Percentiles rank a stretch among this genome's conserved stretches.
phyloP scores from a whole-genome alignment of 495 filamentous ascomycete species.

The Penicillium subrubescens region DNA sequence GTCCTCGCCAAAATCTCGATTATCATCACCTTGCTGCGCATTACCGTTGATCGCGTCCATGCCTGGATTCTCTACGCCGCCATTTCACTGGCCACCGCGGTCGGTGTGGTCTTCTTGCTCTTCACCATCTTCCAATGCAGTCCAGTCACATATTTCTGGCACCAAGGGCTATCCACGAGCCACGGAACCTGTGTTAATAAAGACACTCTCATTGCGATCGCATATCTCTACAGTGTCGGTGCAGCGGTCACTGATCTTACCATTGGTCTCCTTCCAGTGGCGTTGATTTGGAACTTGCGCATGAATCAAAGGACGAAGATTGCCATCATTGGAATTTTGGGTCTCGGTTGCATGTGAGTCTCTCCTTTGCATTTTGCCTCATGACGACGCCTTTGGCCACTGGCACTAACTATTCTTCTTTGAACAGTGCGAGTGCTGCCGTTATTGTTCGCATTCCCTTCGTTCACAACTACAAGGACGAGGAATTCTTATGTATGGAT shows the following conservation, averaged over 20 bases:
- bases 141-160: slow-evolving; percentile 40
- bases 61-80: slow-evolving; percentile 34
- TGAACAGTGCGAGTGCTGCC: slow-evolving; percentile 33
- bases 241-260: slow-evolving; percentile 39
- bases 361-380: background rate
- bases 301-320: slow-evolving; percentile 34
- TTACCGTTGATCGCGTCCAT: slow-evolving; percentile 33
- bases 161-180: slow-evolving; percentile 9
- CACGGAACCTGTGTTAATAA: slow-evolving; percentile 33
- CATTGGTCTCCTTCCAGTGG: slow-evolving; percentile 36
- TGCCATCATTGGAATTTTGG: slow-evolving; percentile 30
- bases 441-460: slow-evolving; percentile 43
- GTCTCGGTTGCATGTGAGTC: slow-evolving; percentile 40
- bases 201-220: slow-evolving; percentile 28
- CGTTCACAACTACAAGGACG: slow-evolving; percentile 27
- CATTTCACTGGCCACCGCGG: slow-evolving; percentile 24
- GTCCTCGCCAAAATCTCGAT: slow-evolving; percentile 40
- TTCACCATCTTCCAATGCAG: slow-evolving; percentile 41
- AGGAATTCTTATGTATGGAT: slow-evolving; percentile 34
- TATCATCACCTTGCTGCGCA: slow-evolving; percentile 40
- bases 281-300: slow-evolving; percentile 34
- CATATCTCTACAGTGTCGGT: slow-evolving; percentile 40
- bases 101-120: slow-evolving; percentile 34
- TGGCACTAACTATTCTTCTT: slow-evolving; percentile 7
- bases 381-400: slow-evolving; percentile 2